Conservation (phyloP, 2,329 filamentous ascomycete genomes). For the Xylaria sp. region DNA sequence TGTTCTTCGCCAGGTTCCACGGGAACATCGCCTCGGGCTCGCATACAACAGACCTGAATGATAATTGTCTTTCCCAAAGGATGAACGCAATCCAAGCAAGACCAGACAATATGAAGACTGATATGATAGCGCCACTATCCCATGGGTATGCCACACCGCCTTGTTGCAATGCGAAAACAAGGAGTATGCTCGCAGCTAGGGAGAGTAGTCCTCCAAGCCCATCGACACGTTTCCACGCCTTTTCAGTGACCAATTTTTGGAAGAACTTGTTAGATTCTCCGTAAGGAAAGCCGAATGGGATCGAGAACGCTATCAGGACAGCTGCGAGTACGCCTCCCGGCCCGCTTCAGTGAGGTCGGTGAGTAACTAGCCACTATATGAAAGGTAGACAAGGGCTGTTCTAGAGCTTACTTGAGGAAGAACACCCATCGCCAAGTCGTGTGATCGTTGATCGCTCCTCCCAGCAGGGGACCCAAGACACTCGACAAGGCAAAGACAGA, state of each 20-base stretch:
- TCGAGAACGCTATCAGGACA: not conserved
- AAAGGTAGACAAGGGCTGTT: not conserved
- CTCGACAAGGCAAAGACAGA: not conserved
- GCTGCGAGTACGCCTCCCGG: not conserved
- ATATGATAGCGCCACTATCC: no score
- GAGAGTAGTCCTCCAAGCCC: not conserved
- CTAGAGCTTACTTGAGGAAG: not conserved
- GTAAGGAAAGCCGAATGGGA: not conserved
- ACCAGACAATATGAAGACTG: no score
- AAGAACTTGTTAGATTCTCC: not conserved
- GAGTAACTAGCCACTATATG: not conserved
- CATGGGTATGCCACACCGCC: no score
- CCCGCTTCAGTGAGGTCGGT: not conserved
- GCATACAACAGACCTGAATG: no score
- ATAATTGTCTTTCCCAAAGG: no score
- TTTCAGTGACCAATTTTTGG: not conserved
- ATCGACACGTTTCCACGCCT: not conserved
- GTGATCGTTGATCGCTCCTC: not conserved
- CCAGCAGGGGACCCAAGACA: not conserved
- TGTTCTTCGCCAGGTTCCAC: no score
- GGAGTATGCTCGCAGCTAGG: not conserved
- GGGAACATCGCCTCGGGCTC: no score
- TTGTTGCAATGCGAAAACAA: not conserved
- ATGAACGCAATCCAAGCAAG: no score
- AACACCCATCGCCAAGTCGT: not conserved